These are phyloP conservation scores for Selaginella moellendorffii DNA, from an alignment of 75 land plant species.

Conservation along the genomic window DNA sequence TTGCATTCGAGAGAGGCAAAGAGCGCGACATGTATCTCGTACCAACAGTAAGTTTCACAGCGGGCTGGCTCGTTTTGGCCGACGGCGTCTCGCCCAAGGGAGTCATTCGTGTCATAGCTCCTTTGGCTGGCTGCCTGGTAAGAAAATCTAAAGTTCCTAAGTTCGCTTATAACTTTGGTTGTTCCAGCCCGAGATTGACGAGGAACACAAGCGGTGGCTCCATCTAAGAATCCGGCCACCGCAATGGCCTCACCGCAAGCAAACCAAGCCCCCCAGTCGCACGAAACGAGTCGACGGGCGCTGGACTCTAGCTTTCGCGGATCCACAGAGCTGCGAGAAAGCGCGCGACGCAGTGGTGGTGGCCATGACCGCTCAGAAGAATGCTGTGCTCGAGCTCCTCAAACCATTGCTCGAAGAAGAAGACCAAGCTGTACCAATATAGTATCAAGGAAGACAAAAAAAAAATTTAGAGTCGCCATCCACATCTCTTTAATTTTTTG, in stretches of 20 bases:
- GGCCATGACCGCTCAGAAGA: conserved; percentile 35
- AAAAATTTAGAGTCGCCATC: too few species aligned
- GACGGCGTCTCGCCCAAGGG: conserved; percentile 66
- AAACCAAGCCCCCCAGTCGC: conserved; percentile 20
- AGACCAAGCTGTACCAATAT: too few species aligned
- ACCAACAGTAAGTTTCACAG: conserved; percentile 34
- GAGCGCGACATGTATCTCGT: conserved; percentile 67
- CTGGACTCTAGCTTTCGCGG: conserved; percentile 92
- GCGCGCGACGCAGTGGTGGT: conserved; percentile 49
- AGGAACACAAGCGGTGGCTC: conserved; percentile 75
- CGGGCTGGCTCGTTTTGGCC: conserved; percentile 64
- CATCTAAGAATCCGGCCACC: conserved; percentile 82
- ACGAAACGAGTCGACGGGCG: conserved; percentile 69
- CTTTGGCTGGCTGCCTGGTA: conserved; percentile 83
- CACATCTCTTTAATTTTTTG: too few species aligned
- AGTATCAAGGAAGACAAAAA: too few species aligned
- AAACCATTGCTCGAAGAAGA: conserved; percentile 40
- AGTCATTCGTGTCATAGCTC: conserved; percentile 73
- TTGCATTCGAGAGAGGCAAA: conserved; percentile 95
- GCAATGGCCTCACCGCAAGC: conserved; percentile 13
- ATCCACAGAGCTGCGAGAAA: conserved; percentile 50
- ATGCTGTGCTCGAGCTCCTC: conserved; percentile 35
- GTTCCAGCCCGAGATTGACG: conserved; percentile 82
- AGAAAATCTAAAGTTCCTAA: neutral
- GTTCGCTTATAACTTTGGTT: too few species aligned